phyloP scores from a whole-genome alignment of 2,329 filamentous ascomycete genomes.

The Xylariaceae sp. region DNA sequence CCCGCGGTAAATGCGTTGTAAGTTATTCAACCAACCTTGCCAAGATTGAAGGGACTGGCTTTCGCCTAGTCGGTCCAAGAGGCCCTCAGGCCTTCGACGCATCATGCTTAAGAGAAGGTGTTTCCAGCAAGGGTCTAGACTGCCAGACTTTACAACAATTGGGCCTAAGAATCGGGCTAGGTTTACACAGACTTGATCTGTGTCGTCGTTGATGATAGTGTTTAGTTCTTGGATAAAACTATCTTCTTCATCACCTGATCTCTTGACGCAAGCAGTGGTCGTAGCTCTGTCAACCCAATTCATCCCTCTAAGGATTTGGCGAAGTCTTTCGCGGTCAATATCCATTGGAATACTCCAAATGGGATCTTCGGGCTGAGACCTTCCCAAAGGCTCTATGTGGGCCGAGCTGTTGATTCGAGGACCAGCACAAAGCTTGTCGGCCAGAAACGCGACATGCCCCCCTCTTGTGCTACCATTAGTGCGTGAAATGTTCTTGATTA shows the following conservation, averaged over 20 bases:
- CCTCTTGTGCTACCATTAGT: neutral
- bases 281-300: neutral
- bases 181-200: constrained; percentile 2
- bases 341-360: neutral
- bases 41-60: neutral
- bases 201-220: constrained; percentile 2
- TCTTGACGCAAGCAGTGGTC: neutral
- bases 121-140: neutral
- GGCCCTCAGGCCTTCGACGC: neutral
- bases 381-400: neutral
- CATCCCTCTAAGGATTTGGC: neutral
- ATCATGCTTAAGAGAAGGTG: neutral
- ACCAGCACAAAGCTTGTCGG: neutral
- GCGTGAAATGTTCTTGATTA: neutral
- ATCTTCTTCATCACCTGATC: neutral
- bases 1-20: neutral
- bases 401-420: neutral
- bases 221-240: constrained; percentile 13
- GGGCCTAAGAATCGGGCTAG: neutral
- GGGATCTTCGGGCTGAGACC: neutral
- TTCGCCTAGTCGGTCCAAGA: neutral
- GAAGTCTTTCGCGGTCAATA: neutral
- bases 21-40: neutral
- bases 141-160: neutral
- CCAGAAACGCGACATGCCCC: neutral